phyloP scores from a whole-genome alignment of 1,284 basidiomycete species.

The Moesziomyces sp. region DNA sequence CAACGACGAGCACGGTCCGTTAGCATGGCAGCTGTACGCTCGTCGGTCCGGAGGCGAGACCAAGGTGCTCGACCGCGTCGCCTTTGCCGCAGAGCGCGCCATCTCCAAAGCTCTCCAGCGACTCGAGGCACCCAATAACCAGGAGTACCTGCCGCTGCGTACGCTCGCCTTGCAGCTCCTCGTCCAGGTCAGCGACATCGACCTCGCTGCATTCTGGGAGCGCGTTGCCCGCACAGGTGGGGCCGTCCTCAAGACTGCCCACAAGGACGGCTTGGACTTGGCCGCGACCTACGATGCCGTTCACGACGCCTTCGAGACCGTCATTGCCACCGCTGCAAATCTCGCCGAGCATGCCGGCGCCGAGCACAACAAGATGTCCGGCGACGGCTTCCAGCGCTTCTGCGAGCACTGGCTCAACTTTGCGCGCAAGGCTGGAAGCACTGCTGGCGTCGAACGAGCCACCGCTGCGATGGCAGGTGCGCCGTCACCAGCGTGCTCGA shows the following conservation, averaged over 20 bases:
- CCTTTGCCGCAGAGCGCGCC: conserved; percentile 46
- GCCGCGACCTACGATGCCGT: conserved; percentile 24
- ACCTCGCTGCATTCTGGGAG: conserved; percentile 55
- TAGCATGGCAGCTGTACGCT: conserved; percentile 34
- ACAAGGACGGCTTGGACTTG: conserved; percentile 19
- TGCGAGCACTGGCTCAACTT: conserved; percentile 51
- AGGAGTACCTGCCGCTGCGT: conserved; percentile 22
- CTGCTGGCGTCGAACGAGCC: conserved; percentile 32
- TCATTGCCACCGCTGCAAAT: conserved; percentile 28
- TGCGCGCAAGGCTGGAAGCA: conserved; percentile 37
- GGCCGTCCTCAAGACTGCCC: conserved; percentile 24
- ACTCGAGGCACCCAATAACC: conserved; percentile 24
- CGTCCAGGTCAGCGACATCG: conserved; percentile 40
- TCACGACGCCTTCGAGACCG: conserved; percentile 35
- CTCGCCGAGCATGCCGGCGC: conserved; percentile 10
- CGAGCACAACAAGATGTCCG: conserved; percentile 12
- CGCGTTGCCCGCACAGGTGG: conserved; percentile 41
- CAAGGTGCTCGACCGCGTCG: conserved; percentile 41
- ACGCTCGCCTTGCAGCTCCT: conserved; percentile 43
- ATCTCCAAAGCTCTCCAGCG: conserved; percentile 35
- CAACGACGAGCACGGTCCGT: conserved; percentile 38
- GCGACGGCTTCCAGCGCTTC: conserved; percentile 41
- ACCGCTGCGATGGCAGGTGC: conserved; percentile 21
- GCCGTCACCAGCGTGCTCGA: neutral
- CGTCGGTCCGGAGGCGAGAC: conserved; percentile 18